Conservation (phyloP, 2,329 filamentous ascomycete genomes). For the Xylaria sp. region DNA sequence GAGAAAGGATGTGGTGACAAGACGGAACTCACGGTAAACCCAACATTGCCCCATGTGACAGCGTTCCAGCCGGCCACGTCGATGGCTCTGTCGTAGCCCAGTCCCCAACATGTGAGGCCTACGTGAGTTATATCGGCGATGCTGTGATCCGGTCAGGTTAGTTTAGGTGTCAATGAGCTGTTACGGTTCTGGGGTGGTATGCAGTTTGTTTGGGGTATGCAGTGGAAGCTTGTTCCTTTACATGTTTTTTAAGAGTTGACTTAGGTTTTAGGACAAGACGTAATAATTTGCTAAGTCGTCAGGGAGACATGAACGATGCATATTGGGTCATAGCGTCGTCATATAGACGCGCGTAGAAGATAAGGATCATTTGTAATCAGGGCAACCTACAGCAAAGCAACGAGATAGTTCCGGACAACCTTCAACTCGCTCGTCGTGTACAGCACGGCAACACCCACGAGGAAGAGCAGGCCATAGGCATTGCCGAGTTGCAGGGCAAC, state of each 20-base stretch:
- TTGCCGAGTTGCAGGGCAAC: conserved; percentile 76
- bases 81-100: conserved; percentile 65
- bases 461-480: conserved; percentile 71
- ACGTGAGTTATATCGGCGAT: conserved; percentile 75
- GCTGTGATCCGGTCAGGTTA: conserved; percentile 36
- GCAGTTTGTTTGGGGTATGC: neutral
- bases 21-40: conserved; percentile 61
- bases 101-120: conserved; percentile 65
- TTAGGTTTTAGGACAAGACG: neutral
- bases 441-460: conserved; percentile 71
- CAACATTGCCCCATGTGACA: conserved; percentile 79
- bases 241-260: neutral
- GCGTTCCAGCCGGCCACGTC: conserved; percentile 71
- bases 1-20: neutral
- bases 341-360: neutral
- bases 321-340: neutral
- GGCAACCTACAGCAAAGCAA: conserved; percentile 64
- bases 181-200: neutral
- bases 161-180: neutral
- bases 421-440: conserved; percentile 71
- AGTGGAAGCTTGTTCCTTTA: neutral
- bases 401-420: conserved; percentile 73
- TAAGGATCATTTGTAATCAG: conserved; percentile 37
- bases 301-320: neutral
- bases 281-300: neutral